Evolutionary conservation across 2,329 filamentous ascomycete genomes (phyloP).

Genomic region (Aspergillus alliaceus): DNA sequence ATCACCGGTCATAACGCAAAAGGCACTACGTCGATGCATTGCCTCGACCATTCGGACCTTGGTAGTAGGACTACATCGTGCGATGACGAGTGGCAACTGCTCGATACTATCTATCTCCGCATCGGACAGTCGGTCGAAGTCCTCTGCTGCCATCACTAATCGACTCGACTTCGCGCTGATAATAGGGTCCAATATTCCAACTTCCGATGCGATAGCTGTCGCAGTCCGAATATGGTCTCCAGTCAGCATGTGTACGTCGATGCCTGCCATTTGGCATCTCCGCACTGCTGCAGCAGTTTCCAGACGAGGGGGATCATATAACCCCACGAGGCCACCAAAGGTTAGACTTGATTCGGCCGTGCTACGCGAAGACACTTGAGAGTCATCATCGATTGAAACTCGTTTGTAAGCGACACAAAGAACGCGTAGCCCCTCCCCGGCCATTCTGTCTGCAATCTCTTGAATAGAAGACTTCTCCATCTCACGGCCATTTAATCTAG

Average conservation of each 20-base stretch:
- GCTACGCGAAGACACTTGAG: constrained; percentile 41
- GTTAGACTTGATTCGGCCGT: constrained; percentile 55
- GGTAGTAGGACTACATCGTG: constrained; percentile 79
- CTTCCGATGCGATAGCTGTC: constrained; percentile 57
- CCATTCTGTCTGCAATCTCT: constrained; percentile 56
- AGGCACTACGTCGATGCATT: constrained; percentile 71
- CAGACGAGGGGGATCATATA: constrained; percentile 62
- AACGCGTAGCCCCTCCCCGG: constrained; percentile 60
- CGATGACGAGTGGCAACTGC: constrained; percentile 76
- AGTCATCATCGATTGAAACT: constrained; percentile 27
- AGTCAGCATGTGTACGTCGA: constrained; percentile 59
- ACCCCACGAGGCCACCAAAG: constrained; percentile 59
- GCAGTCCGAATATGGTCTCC: constrained; percentile 60
- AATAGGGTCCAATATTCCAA: constrained; percentile 54
- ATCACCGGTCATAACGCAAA: constrained; percentile 86
- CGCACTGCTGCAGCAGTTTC: constrained; percentile 59
- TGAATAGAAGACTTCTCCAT: constrained; percentile 21
- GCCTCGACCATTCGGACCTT: constrained; percentile 92
- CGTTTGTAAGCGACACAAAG: constrained; percentile 54
- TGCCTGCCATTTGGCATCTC: constrained; percentile 55
- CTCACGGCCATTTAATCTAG: constrained; percentile 17
- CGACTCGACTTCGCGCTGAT: constrained; percentile 38
- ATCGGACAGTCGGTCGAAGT: constrained; percentile 56
- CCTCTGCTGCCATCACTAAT: constrained; percentile 56
- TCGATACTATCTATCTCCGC: constrained; percentile 64